phyloP scores from a whole-genome alignment of 2,329 filamentous ascomycete genomes.

The Cladophialophora carrionii region DNA sequence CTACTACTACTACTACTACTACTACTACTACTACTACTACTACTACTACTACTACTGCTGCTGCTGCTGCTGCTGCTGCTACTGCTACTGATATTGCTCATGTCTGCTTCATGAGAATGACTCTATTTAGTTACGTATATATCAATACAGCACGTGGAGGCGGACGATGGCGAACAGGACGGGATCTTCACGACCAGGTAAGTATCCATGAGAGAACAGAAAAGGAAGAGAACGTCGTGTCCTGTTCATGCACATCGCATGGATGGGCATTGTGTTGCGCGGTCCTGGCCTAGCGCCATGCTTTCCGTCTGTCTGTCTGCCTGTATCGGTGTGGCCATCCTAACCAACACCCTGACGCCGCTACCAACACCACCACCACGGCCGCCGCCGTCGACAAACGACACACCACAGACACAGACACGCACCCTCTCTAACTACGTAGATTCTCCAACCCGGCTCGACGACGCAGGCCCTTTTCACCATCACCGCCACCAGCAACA shows the following conservation, averaged over 20 bases:
- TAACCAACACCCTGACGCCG: not conserved
- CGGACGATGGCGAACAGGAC: not conserved
- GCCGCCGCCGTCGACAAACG: no score
- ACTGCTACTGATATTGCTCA: no score
- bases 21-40: no score
- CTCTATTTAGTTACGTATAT: no score
- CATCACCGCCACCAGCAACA: not conserved
- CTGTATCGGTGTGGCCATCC: not conserved
- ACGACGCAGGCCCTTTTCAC: not conserved
- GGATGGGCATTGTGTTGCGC: not conserved
- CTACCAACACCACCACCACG: not conserved
- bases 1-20: no score
- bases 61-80: no score
- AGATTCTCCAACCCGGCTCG: not conserved
- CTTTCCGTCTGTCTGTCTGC: not conserved
- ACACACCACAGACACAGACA: not conserved
- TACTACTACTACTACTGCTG: no score
- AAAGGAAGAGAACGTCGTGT: not conserved
- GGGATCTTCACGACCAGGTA: not conserved
- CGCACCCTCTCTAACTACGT: not conserved
- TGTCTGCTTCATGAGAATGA: no score
- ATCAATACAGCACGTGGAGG: no score
- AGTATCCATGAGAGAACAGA: no score
- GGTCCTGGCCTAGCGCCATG: not conserved
- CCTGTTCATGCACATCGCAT: not conserved